Evolutionary conservation across 2,329 filamentous ascomycete species (phyloP).

Genomic region (Onygenales sp.): DNA sequence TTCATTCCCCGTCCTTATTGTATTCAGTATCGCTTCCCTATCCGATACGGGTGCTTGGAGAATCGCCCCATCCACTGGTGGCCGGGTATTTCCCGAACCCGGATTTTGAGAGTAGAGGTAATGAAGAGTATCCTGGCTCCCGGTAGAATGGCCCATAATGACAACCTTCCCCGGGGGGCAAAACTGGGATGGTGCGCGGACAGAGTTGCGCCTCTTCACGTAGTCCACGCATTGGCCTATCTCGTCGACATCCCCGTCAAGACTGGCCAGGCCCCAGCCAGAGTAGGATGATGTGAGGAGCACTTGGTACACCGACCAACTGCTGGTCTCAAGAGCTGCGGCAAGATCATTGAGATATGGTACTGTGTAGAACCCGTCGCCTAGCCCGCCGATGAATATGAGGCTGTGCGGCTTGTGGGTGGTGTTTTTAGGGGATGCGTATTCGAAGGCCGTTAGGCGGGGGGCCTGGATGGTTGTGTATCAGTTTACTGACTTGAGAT

Average conservation of each 20-base stretch:
- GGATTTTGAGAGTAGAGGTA: conserved; percentile 44
- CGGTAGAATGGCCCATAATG: conserved; percentile 60
- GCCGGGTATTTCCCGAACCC: conserved; percentile 23
- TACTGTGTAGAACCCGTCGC: conserved; percentile 48
- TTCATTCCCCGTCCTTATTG: conserved; percentile 13
- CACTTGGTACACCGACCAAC: conserved; percentile 45
- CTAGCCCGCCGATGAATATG: conserved; percentile 51
- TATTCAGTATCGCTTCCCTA: conserved; percentile 47
- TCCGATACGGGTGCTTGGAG: conserved; percentile 75
- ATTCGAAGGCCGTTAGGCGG: conserved; percentile 34
- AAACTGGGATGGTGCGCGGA: conserved; percentile 2
- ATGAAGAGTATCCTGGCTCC: conserved; percentile 59
- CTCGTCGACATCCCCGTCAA: conserved; percentile 46
- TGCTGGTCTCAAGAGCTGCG: conserved; percentile 34
- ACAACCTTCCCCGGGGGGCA: conserved; percentile 43
- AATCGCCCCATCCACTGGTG: conserved; percentile 59
- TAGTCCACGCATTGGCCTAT: conserved; percentile 44
- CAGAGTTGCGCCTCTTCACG: conserved; percentile 30
- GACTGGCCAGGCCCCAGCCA: conserved; percentile 45
- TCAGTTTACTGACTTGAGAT: background rate
- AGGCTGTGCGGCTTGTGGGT: conserved; percentile 37
- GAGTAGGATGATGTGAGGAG: conserved; percentile 44
- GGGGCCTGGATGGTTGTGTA: conserved; percentile 20
- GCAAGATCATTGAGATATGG: conserved; percentile 44
- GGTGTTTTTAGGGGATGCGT: conserved; percentile 15